phyloP scores from a whole-genome alignment of 2,329 filamentous ascomycete species.

The Hypoxylon sp. region DNA sequence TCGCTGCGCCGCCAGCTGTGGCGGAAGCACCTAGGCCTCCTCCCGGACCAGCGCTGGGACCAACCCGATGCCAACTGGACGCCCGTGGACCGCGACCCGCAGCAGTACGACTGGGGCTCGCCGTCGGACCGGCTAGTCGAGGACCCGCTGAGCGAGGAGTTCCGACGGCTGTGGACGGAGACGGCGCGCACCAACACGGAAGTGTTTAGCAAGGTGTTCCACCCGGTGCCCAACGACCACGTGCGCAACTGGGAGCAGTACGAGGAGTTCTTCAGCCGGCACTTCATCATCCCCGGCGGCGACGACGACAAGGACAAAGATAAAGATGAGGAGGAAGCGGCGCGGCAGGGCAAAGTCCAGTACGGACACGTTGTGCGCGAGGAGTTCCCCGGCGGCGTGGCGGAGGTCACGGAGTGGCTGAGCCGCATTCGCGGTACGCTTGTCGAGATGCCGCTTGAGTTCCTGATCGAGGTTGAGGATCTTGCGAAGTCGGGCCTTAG shows the following conservation, averaged over 20 bases:
- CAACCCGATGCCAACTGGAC: slow-evolving; percentile 80
- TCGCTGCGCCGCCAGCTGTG: slow-evolving; percentile 88
- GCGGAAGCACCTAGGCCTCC: slow-evolving; percentile 90
- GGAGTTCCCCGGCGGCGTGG: slow-evolving; percentile 80
- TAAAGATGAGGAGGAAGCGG: slow-evolving; percentile 63
- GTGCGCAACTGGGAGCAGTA: slow-evolving; percentile 82
- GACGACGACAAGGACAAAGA: slow-evolving; percentile 60
- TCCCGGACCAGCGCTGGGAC: slow-evolving; percentile 80
- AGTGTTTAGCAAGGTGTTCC: slow-evolving; percentile 85
- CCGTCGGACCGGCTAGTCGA: slow-evolving; percentile 76
- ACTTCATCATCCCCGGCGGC: slow-evolving; percentile 72
- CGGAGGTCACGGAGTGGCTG: slow-evolving; percentile 80
- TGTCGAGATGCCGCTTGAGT: slow-evolving; percentile 92
- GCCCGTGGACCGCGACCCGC: slow-evolving; percentile 78
- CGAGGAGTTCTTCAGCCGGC: slow-evolving; percentile 76
- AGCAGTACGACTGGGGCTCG: slow-evolving; percentile 81
- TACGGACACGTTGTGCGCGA: slow-evolving; percentile 91
- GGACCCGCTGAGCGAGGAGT: slow-evolving; percentile 79
- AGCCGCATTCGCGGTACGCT: slow-evolving; percentile 76
- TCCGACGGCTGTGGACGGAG: slow-evolving; percentile 79
- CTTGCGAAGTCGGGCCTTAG: slow-evolving; percentile 86
- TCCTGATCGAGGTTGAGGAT: slow-evolving; percentile 85
- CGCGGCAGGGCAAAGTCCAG: slow-evolving; percentile 67
- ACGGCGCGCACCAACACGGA: slow-evolving; percentile 85
- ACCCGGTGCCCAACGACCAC: slow-evolving; percentile 78